These are phyloP conservation scores for Helminthosporium solani DNA, from an alignment of 2,329 filamentous ascomycete genomes.

Conservation along the genomic window DNA sequence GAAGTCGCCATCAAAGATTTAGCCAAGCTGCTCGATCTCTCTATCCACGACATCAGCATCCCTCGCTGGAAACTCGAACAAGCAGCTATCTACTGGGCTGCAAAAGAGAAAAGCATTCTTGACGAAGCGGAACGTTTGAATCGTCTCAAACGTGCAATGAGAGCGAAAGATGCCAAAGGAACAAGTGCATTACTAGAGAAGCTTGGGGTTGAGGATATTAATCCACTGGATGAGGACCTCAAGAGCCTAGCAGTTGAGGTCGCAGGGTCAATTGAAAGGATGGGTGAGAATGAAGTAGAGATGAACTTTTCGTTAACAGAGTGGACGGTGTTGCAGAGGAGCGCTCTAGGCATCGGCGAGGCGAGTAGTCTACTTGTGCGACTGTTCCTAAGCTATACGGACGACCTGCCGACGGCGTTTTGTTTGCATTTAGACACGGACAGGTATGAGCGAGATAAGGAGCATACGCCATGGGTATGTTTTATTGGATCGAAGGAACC, in stretches of 20 bases:
- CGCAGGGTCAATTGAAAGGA: conserved; percentile 26
- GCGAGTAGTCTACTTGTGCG: conserved; percentile 29
- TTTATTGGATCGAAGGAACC: conserved; percentile 13
- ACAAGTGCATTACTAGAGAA: conserved; percentile 25
- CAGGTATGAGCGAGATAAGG: conserved; percentile 7
- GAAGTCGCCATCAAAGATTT: conserved; percentile 20
- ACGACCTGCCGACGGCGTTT: conserved; percentile 18
- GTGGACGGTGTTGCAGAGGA: conserved; percentile 26
- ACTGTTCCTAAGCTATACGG: conserved; percentile 15
- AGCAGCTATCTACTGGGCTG: conserved; percentile 23
- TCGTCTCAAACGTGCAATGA: conserved; percentile 23
- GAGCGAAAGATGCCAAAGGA: conserved; percentile 25
- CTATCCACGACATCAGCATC: conserved; percentile 9
- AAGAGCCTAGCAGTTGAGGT: conserved; percentile 21
- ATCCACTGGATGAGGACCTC: conserved; percentile 31
- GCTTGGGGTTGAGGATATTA: conserved; percentile 25
- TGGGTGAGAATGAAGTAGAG: conserved; percentile 26
- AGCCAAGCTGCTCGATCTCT: conserved; percentile 21
- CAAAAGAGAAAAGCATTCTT: conserved; percentile 20
- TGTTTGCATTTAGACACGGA: conserved; percentile 34
- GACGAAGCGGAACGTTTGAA: conserved; percentile 27
- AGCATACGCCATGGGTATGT: conserved; percentile 24
- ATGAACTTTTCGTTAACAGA: conserved; percentile 28
- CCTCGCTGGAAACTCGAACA: conserved; percentile 15
- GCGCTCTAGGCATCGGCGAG: conserved; percentile 24